A percentile compares a stretch with the other conserved stretches of the same genome.
These are phyloP conservation scores for Cyclotella cryptica DNA, from an alignment of 108 stramenopile genomes.

Conservation along the genomic window DNA sequence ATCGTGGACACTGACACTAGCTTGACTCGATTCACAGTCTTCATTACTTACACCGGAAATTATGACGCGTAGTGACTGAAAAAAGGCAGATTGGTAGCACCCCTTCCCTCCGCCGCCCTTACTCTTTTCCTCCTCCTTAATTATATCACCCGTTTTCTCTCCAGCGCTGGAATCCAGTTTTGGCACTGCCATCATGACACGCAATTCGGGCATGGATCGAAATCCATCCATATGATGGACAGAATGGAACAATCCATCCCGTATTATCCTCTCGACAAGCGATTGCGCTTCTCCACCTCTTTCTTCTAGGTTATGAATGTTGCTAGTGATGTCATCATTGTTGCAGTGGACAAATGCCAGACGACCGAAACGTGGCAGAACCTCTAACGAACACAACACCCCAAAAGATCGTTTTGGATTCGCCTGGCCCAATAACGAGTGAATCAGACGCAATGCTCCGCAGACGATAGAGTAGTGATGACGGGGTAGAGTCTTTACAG, in stretches of 20 bases:
- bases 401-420: constrained; percentile 40
- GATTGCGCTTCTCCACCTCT: not conserved
- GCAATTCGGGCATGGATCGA: constrained; percentile 55
- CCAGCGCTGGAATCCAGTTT: not conserved
- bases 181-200: constrained; percentile 2
- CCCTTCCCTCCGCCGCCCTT: constrained; percentile 6
- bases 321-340: not conserved
- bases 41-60: not conserved
- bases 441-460: constrained; percentile 24
- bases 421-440: constrained; percentile 1
- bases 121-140: not conserved
- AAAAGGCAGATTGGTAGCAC: constrained; percentile 30
- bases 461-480: constrained; percentile 13
- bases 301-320: not conserved
- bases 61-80: constrained; percentile 9
- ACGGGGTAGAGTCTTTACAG: not conserved
- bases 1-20: not conserved
- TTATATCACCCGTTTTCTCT: not conserved
- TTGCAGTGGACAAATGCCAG: constrained; percentile 2
- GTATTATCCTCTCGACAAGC: constrained; percentile 43
- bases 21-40: not conserved
- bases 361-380: constrained; percentile 35
- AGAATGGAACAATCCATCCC: constrained; percentile 61
- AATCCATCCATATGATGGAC: constrained; percentile 81
- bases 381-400: constrained; percentile 20